Evolutionary conservation across 2,329 filamentous ascomycete genomes (phyloP).

Genomic region (Zymoseptoria pseudotritici): DNA sequence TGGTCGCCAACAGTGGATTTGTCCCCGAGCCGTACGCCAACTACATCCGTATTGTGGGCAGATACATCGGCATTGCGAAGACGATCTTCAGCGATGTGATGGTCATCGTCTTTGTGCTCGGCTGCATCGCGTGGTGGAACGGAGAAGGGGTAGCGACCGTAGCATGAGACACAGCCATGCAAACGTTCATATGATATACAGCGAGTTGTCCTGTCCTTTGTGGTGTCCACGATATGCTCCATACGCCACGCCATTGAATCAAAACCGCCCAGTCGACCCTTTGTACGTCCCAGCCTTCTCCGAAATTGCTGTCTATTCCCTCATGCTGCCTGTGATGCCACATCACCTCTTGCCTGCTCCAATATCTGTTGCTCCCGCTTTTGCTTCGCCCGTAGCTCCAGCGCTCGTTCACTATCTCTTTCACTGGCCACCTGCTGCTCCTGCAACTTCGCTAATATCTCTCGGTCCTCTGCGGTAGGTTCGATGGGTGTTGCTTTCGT

Average conservation of each 20-base stretch:
- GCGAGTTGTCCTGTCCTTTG: background rate
- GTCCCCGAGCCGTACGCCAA: slow-evolving; percentile 58
- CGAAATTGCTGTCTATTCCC: background rate
- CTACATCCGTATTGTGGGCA: slow-evolving; percentile 53
- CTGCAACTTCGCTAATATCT: slow-evolving; percentile 51
- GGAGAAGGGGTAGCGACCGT: slow-evolving; percentile 10
- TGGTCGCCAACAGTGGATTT: slow-evolving; percentile 49
- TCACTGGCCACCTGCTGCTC: slow-evolving; percentile 46
- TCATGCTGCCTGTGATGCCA: slow-evolving; percentile 16
- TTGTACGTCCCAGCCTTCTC: background rate
- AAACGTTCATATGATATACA: background rate
- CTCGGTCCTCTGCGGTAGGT: slow-evolving; percentile 53
- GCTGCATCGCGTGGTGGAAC: slow-evolving; percentile 47
- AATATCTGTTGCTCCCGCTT: slow-evolving; percentile 56
- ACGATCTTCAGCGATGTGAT: slow-evolving; percentile 68
- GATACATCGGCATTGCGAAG: slow-evolving; percentile 64
- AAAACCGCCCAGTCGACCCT: background rate
- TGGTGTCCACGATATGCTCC: background rate
- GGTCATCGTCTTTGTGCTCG: slow-evolving; percentile 69
- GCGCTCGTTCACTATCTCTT: slow-evolving; percentile 49
- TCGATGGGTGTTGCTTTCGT: slow-evolving; percentile 53
- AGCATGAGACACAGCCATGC: slow-evolving; percentile 4
- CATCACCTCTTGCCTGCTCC: slow-evolving; percentile 46
- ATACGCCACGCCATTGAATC: background rate
- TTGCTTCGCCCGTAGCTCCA: slow-evolving; percentile 49